Conservation (phyloP, 306 rosid genomes). For the Glycine soja region DNA sequence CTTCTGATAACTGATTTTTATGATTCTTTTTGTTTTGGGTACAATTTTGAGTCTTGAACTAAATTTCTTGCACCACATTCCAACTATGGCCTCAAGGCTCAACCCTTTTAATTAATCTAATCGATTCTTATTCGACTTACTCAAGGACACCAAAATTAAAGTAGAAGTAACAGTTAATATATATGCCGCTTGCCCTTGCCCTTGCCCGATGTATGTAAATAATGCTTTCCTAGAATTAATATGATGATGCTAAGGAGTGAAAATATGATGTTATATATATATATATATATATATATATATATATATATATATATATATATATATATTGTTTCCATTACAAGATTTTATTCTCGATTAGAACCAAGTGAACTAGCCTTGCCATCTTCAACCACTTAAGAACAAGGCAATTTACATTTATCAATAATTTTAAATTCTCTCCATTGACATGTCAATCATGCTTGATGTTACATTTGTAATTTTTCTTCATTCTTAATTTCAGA, state of each 20-base stretch:
- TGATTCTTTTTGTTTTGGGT: constrained; percentile 17
- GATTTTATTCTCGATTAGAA: constrained; percentile 43
- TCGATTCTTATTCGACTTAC: not conserved
- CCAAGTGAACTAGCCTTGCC: constrained; percentile 39
- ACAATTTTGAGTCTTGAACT: not conserved
- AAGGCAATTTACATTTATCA: constrained; percentile 29
- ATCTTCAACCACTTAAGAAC: constrained; percentile 27
- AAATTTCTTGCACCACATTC: constrained; percentile 11
- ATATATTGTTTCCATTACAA: constrained; percentile 31
- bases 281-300: not conserved
- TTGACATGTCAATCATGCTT: not conserved
- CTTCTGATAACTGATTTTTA: not conserved
- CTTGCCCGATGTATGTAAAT: constrained; percentile 2
- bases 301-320: too few relatives aligned
- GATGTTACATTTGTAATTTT: not conserved
- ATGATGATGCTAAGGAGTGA: constrained; percentile 22
- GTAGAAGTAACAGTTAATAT: not conserved
- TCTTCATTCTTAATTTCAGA: not conserved
- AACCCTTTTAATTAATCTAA: not conserved
- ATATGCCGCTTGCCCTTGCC: not conserved
- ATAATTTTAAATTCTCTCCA: not conserved
- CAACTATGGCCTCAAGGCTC: not conserved
- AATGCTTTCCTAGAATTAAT: constrained; percentile 4
- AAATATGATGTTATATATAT: not conserved
- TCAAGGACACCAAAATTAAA: constrained; percentile 4